Percentiles rank a stretch among this genome's conserved stretches.
Evolutionary conservation across 2,329 filamentous ascomycete genomes (phyloP).

Genomic region (Penicillium fuscoglaucum): DNA sequence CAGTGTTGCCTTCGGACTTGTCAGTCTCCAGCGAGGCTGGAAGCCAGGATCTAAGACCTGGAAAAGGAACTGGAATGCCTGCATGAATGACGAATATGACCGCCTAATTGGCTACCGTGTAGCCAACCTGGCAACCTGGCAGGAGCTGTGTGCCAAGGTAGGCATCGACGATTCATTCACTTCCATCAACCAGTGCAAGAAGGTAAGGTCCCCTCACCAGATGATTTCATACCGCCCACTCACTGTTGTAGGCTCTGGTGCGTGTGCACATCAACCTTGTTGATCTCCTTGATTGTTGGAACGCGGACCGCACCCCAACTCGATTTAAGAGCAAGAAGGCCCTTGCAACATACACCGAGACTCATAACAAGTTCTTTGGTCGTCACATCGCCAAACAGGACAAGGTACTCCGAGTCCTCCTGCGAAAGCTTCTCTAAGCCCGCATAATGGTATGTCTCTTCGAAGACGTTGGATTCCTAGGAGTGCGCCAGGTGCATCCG

Average conservation of each 20-base stretch:
- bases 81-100: conserved; percentile 24
- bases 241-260: conserved; percentile 22
- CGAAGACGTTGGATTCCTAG: not conserved
- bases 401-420: not conserved
- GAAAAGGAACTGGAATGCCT: conserved; percentile 25
- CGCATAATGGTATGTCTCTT: not conserved
- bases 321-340: not conserved
- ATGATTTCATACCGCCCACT: not conserved
- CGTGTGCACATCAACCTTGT: conserved; percentile 32
- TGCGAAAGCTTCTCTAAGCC: not conserved
- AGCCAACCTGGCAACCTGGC: conserved; percentile 23
- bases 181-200: conserved; percentile 32
- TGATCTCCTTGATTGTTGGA: conserved; percentile 31
- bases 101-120: conserved; percentile 13
- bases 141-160: conserved; percentile 28
- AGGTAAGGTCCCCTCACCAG: conserved; percentile 15
- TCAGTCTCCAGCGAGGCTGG: conserved; percentile 25
- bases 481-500: not conserved
- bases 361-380: not conserved
- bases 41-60: conserved; percentile 21
- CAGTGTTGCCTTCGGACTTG: conserved; percentile 22
- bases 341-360: not conserved
- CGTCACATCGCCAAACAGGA: not conserved
- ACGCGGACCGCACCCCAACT: not conserved
- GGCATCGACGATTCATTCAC: conserved; percentile 12